Base-by-base conservation (phyloP, 805 yeast species). In the Pichia pseudocactophila region DNA sequence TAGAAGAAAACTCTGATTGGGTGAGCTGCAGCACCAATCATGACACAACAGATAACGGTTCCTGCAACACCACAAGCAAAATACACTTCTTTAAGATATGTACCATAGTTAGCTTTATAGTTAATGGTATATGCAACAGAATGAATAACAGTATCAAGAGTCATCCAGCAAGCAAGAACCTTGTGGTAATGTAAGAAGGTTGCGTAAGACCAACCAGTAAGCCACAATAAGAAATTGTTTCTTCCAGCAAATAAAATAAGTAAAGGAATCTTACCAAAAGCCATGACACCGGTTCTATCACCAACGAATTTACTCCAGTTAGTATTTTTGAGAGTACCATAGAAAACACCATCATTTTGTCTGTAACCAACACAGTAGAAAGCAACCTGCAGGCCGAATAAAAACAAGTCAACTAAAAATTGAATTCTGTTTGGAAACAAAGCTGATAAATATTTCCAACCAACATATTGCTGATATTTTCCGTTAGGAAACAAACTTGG, bases 161-260 rank as follows among this genome's bases (percentile, higher is more conserved):
- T 54, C 56, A 70, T 64, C 4, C 69, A 66, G 52, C 83, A 68
- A 1, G 84, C 79, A 37, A 73, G 58, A 79, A 85, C 74, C 57
- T 72, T 80, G 59, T 86, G 95, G 53, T 73, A 74, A 27, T 69
- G 67, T 51, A 78, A 51, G 49, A 70, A 71, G 28, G 69, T 57
- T 3, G 70, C 49, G 42, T 62, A 66, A 8, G 58, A 51, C 66
- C 72, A 66, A 1, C 74, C 71, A 7, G 74, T 65, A 19, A 70
- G 22, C 58, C 62, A 70, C 37, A 58, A 58, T 41, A 69, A 54
- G 33, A 71, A 56, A 52, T 68, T 70, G 48, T 70, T 71, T 47
- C 75, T 58, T 33, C 77, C 77, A 5, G 73, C 67, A 53, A 72
- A 71, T 33, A 73, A 56, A n/a, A 72, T 55, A 34, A 68, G 46